Evolutionary conservation across 768 basidiomycete genomes (phyloP).

Genomic region (Clathrus columnatus): DNA sequence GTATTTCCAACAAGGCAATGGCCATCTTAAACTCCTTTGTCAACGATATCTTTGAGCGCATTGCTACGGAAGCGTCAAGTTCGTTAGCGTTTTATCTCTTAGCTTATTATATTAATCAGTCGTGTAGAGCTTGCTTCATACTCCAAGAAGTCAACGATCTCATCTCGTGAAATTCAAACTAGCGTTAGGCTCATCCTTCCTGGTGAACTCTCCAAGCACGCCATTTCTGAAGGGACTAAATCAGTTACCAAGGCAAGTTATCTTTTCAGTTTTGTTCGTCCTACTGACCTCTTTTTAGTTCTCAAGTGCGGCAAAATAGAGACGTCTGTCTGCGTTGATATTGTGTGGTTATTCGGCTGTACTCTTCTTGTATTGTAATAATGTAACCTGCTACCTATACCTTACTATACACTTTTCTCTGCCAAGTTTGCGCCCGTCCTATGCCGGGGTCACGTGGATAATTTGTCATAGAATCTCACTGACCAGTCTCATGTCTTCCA

Average conservation of each 20-base stretch:
- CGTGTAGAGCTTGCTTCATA: conserved; percentile 83
- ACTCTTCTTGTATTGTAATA: conserved; percentile 5
- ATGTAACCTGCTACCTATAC: conserved; percentile 3
- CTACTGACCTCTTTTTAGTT: conserved; percentile 4
- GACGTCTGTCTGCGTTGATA: background rate
- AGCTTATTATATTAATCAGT: background rate
- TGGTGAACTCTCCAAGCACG: conserved; percentile 97
- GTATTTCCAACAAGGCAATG: conserved; percentile 98
- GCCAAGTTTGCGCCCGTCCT: too few species aligned
- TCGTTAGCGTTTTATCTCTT: conserved; percentile 18
- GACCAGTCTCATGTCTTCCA: background rate
- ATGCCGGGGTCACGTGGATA: background rate
- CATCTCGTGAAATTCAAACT: conserved; percentile 97
- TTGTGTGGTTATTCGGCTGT: background rate
- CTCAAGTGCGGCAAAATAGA: conserved; percentile 10
- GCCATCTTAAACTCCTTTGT: conserved; percentile 88
- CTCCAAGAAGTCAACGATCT: conserved; percentile 99
- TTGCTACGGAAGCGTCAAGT: conserved; percentile 87
- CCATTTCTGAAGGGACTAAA: conserved; percentile 91
- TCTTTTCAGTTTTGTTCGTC: background rate
- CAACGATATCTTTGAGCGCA: conserved; percentile 90
- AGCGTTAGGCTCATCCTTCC: conserved; percentile 91
- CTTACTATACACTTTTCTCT: background rate
- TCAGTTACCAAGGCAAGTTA: conserved; percentile 49
- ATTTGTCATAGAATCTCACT: too few species aligned